Conservation (phyloP, 352 stramenopile species). For the Phytopythium helicoides region DNA sequence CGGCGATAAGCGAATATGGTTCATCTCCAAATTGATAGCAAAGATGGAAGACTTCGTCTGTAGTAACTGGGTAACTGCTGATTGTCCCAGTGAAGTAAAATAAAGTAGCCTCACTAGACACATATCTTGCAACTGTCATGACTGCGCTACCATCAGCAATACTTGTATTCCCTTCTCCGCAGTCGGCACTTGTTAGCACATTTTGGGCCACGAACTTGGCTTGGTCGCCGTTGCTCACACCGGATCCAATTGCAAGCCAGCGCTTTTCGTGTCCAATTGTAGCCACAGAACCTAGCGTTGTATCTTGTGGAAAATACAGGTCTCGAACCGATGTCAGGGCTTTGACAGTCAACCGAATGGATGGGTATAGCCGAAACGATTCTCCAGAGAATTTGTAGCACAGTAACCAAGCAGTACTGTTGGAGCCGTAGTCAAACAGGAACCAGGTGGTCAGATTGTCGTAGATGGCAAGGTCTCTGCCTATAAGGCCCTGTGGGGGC, state of each 20-base stretch:
- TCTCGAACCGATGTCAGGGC: conserved; percentile 46
- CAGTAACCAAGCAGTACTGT: conserved; percentile 40
- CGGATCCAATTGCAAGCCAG: conserved; percentile 48
- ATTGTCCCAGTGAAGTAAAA: conserved; percentile 41
- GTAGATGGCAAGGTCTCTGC: conserved; percentile 31
- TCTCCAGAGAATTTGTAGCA: conserved; percentile 73
- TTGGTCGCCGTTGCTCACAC: conserved; percentile 34
- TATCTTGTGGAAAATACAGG: conserved; percentile 23
- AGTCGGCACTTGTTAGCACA: conserved; percentile 45
- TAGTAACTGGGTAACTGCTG: conserved; percentile 28
- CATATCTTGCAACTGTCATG: conserved; percentile 29
- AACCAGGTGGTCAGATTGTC: conserved; percentile 43
- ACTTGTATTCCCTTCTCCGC: conserved; percentile 34
- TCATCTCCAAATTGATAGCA: conserved; percentile 77
- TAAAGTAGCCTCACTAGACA: background rate
- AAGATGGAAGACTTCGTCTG: conserved; percentile 50
- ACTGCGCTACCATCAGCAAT: conserved; percentile 22
- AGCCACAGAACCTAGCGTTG: conserved; percentile 28
- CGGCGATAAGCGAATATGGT: conserved; percentile 46
- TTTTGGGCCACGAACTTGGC: conserved; percentile 57
- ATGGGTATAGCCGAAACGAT: conserved; percentile 39
- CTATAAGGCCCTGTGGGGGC: conserved; percentile 31
- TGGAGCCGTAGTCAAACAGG: conserved; percentile 52
- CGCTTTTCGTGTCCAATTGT: conserved; percentile 45
- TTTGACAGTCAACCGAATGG: conserved; percentile 46